Conservation (phyloP, 176 grass and related monocot species). For the Olyra latifolia region DNA sequence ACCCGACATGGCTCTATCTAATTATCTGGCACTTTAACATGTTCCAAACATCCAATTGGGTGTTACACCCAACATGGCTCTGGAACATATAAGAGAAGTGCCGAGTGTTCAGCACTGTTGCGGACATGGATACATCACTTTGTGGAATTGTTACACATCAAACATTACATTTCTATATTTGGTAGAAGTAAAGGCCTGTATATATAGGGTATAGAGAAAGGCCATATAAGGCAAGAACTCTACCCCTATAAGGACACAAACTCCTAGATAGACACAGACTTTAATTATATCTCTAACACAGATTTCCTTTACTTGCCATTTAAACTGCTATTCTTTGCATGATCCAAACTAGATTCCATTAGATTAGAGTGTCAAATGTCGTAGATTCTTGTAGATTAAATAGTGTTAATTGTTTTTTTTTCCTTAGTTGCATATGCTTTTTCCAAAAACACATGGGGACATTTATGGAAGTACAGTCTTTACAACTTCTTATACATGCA, state of each 20-base stretch:
- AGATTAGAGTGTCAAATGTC: not conserved
- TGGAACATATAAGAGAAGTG: not conserved
- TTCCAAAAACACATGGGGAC: not conserved
- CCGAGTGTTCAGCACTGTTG: not conserved
- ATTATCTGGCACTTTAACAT: too few relatives aligned
- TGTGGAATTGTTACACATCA: not conserved
- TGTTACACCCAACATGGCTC: conserved; percentile 7
- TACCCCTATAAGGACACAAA: too few relatives aligned
- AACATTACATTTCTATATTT: not conserved
- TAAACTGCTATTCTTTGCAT: not conserved
- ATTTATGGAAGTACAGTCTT: conserved; percentile 1
- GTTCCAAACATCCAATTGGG: not conserved
- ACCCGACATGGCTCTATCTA: not conserved
- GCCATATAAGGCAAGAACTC: too few relatives aligned
- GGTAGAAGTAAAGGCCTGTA: too few relatives aligned
- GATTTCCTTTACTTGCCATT: conserved; percentile 22
- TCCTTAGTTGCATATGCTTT: not conserved
- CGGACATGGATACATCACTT: not conserved
- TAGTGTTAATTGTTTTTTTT: not conserved
- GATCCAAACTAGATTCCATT: not conserved
- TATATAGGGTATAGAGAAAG: too few relatives aligned
- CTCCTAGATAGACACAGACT: too few relatives aligned
- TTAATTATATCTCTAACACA: too few relatives aligned
- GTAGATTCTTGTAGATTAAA: not conserved
- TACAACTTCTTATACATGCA: not conserved